Percentiles rank a stretch among this genome's conserved stretches.
Evolutionary conservation across 164 flowering plant genomes (phyloP).

Genomic region (Magnolia changhungtana): DNA sequence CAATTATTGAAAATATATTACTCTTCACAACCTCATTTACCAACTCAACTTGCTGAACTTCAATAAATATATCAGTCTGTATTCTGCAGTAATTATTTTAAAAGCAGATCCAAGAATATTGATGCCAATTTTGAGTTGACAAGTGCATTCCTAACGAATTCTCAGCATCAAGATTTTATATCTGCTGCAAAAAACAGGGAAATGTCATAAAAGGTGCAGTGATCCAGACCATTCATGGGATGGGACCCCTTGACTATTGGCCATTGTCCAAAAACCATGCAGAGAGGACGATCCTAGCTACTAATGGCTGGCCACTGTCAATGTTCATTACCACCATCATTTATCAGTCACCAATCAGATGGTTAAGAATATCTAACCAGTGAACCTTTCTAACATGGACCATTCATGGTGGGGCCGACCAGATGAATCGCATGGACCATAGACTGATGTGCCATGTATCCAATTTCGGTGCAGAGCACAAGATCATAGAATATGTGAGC

Average conservation of each 20-base stretch:
- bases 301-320: background rate
- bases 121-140: background rate
- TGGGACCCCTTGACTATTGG: no score
- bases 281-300: background rate
- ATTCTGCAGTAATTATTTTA: background rate
- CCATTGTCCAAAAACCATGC: no score
- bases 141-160: no score
- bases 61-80: background rate
- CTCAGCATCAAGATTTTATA: no score
- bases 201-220: no score
- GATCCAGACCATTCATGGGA: no score
- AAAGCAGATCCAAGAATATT: background rate
- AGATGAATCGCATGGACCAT: background rate
- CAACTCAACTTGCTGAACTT: background rate
- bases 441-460: background rate
- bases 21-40: background rate
- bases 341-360: background rate
- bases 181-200: no score
- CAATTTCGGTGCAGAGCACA: background rate
- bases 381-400: background rate
- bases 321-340: background rate
- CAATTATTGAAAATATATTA: background rate
- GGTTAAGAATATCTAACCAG: background rate
- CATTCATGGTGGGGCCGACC: background rate
- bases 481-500: background rate